These are phyloP conservation scores for Nicotiana obtusifolia DNA, from an alignment of 257 asterid genomes.

Conservation along the genomic window DNA sequence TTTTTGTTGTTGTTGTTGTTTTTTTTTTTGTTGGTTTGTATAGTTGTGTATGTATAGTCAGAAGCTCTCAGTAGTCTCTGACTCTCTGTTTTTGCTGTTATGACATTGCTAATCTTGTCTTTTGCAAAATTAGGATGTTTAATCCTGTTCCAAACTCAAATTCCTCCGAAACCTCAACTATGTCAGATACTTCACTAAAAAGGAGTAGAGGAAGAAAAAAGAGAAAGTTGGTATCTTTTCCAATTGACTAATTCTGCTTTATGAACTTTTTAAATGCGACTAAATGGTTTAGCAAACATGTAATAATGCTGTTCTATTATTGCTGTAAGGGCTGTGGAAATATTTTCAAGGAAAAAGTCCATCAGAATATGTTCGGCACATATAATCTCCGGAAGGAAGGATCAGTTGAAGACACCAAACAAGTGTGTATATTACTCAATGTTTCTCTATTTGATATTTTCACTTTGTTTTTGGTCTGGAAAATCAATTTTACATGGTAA, in stretches of 20 bases:
- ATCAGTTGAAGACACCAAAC: conserved; percentile 3
- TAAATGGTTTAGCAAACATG: background rate
- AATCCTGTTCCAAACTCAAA: conserved; percentile 44
- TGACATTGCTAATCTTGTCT: background rate
- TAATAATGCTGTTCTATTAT: conserved; percentile 5
- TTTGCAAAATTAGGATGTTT: conserved; percentile 40
- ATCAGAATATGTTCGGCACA: conserved; percentile 18
- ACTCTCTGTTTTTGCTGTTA: background rate
- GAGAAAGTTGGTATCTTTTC: conserved; percentile 57
- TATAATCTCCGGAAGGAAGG: conserved; percentile 24
- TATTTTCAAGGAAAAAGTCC: conserved; percentile 29
- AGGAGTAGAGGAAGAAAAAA: conserved; percentile 67
- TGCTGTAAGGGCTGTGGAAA: conserved; percentile 53
- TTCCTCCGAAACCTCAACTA: conserved; percentile 34
- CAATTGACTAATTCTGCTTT: conserved; percentile 8
- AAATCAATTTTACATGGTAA: background rate
- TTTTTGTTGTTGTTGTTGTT: background rate
- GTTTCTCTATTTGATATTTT: background rate
- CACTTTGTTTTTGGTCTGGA: background rate
- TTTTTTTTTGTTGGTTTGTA: background rate
- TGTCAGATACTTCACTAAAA: conserved; percentile 31
- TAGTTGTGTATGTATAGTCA: background rate
- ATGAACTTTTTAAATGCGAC: background rate
- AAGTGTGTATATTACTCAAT: background rate
- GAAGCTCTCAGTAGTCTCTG: background rate